These are phyloP conservation scores for Phaeodactylum tricornutum DNA, from an alignment of 108 stramenopile genomes.

Conservation along the genomic window DNA sequence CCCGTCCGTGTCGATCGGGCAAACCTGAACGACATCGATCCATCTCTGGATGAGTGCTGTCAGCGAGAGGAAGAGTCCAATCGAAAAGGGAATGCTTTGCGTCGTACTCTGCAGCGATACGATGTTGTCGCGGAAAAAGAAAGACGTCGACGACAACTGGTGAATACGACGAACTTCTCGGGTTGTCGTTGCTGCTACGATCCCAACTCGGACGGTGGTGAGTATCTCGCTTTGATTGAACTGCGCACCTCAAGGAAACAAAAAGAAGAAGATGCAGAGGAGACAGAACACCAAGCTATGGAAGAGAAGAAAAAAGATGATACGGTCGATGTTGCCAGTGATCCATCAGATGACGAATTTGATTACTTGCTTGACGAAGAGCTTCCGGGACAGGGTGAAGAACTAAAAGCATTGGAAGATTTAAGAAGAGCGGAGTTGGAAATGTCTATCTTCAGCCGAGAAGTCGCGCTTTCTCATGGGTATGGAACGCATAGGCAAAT, in stretches of 20 bases:
- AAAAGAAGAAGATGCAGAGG: not conserved
- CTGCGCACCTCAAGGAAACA: slow-evolving; percentile 23
- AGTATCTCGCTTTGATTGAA: slow-evolving; percentile 51
- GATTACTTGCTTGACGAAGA: slow-evolving; percentile 79
- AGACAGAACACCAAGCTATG: not conserved
- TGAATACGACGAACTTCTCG: slow-evolving; percentile 20
- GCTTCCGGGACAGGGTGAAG: slow-evolving; percentile 22
- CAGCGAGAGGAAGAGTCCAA: slow-evolving; percentile 65
- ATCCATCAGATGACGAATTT: slow-evolving; percentile 48
- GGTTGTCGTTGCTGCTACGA: slow-evolving; percentile 81
- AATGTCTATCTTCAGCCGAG: slow-evolving; percentile 27
- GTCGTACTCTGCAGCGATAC: slow-evolving; percentile 46
- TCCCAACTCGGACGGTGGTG: slow-evolving; percentile 71
- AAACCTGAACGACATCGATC: slow-evolving; percentile 34
- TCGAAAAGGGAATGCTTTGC: slow-evolving; percentile 43
- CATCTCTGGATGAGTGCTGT: slow-evolving; percentile 69
- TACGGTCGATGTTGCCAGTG: slow-evolving; percentile 16
- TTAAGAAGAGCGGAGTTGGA: slow-evolving; percentile 54
- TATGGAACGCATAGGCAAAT: slow-evolving; percentile 74
- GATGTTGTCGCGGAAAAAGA: slow-evolving; percentile 70
- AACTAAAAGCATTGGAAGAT: slow-evolving; percentile 29
- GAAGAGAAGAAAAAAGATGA: slow-evolving; percentile 19
- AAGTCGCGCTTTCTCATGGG: slow-evolving; percentile 51
- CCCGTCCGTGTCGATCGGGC: slow-evolving; percentile 34
- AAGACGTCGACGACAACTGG: slow-evolving; percentile 44